A percentile compares a stretch with the other conserved stretches of the same genome.
These are phyloP conservation scores for Balamuthia mandrillaris DNA, from an alignment of 208 protist genomes.

Conservation along the genomic window DNA sequence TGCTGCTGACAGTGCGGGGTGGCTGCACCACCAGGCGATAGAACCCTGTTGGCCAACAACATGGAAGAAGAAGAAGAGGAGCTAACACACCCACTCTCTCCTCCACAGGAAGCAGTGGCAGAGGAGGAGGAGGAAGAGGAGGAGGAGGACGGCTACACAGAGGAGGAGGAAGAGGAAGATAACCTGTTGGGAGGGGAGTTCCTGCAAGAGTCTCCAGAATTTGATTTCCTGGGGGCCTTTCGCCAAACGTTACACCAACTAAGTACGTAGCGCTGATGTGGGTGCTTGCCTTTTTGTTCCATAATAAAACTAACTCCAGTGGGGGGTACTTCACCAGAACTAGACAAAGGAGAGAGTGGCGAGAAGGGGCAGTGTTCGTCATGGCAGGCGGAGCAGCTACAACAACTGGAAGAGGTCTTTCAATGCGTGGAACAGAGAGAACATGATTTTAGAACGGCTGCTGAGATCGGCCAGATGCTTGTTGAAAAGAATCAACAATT, in stretches of 20 bases:
- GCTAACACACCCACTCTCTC: not conserved
- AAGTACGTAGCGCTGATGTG: too few species aligned
- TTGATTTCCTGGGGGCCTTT: too few species aligned
- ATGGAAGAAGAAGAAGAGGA: not conserved
- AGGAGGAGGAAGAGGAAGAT: not conserved
- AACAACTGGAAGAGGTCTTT: not conserved
- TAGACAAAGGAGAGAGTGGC: too few species aligned
- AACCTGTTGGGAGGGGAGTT: not conserved
- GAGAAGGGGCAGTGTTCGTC: too few species aligned
- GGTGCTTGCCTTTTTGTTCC: too few species aligned
- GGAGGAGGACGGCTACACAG: not conserved
- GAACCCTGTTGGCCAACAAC: too few species aligned
- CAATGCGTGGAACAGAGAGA: not conserved
- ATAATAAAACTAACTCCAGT: too few species aligned
- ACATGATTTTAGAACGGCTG: not conserved
- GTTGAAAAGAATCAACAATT: conserved; percentile 5
- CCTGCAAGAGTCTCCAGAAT: too few species aligned
- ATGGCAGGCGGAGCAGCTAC: not conserved
- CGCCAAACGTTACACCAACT: too few species aligned
- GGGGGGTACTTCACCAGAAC: too few species aligned
- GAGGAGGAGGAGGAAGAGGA: not conserved
- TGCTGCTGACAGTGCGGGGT: too few species aligned
- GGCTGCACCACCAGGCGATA: too few species aligned
- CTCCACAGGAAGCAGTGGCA: not conserved
- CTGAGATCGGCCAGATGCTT: not conserved